phyloP scores from a whole-genome alignment of 805 yeast species.

The Debaryomyces castellii region DNA sequence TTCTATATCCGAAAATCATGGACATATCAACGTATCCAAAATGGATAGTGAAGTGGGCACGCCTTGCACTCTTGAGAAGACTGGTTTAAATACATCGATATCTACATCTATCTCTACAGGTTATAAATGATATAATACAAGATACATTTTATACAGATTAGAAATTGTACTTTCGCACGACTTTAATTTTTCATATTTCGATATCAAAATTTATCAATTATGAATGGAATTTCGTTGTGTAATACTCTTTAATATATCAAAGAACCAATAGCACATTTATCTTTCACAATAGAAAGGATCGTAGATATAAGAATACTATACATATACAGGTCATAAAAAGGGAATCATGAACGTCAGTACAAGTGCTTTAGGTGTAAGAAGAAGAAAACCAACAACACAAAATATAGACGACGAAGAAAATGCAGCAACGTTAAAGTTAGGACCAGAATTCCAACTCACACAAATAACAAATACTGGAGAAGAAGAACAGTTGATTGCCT shows the following conservation, averaged over 20 bases:
- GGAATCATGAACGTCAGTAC: constrained; percentile 78
- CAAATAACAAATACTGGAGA: constrained; percentile 83
- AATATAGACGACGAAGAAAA: constrained; percentile 88
- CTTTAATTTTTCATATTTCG: neutral
- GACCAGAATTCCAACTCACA: constrained; percentile 85
- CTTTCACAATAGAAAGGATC: neutral
- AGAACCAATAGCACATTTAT: neutral
- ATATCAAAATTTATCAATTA: neutral
- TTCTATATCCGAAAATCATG: neutral
- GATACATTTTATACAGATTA: neutral
- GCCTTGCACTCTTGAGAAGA: neutral
- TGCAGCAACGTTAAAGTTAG: constrained; percentile 81
- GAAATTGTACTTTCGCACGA: neutral
- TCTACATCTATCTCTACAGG: constrained; percentile 1
- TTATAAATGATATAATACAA: neutral
- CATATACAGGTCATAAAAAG: neutral
- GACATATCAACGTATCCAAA: neutral
- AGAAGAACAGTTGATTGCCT: constrained; percentile 72
- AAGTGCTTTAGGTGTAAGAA: constrained; percentile 80
- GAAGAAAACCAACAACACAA: constrained; percentile 59
- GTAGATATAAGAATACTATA: neutral
- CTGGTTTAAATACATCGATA: neutral
- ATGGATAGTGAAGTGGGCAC: neutral
- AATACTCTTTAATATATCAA: neutral
- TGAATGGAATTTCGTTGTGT: neutral